Evolutionary conservation across 768 basidiomycete species (phyloP).

Genomic region (Gautieria morchelliformis): DNA sequence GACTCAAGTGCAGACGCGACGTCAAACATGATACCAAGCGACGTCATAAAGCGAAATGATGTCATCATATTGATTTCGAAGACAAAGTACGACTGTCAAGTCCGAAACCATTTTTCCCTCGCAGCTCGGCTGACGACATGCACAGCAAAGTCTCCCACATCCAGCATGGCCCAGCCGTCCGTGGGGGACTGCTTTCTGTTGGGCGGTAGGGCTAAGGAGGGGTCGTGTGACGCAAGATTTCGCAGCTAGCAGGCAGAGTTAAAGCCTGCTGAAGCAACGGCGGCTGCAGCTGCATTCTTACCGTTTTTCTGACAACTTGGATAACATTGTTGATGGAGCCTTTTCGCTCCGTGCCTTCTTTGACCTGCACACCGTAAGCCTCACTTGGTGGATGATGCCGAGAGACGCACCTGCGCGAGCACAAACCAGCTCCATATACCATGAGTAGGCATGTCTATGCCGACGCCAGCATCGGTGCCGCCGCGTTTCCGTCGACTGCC

Average conservation of each 20-base stretch:
- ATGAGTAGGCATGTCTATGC: conserved; percentile 36
- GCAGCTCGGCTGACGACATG: conserved; percentile 64
- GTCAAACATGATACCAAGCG: not conserved
- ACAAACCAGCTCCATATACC: conserved; percentile 75
- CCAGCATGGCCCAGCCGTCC: conserved; percentile 79
- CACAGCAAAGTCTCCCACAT: conserved; percentile 71
- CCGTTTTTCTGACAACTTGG: conserved; percentile 59
- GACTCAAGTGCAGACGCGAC: not conserved
- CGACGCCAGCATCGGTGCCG: conserved; percentile 58
- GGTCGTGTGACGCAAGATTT: conserved; percentile 44
- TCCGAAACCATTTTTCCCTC: conserved; percentile 54
- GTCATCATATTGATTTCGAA: not conserved
- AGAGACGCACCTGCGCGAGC: conserved; percentile 49
- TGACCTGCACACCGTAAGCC: conserved; percentile 40
- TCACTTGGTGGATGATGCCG: not conserved
- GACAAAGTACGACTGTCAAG: not conserved
- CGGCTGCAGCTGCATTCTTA: conserved; percentile 21
- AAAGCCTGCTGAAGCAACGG: not conserved
- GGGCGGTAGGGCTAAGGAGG: conserved; percentile 51
- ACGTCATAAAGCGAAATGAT: not conserved
- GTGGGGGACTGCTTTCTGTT: conserved; percentile 51
- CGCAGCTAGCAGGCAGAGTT: conserved; percentile 16
- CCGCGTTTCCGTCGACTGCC: conserved; percentile 53
- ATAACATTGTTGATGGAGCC: conserved; percentile 72
- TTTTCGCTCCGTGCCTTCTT: conserved; percentile 73